Conservation (phyloP, 2,329 filamentous ascomycete species). For the Hymenoscyphus albidus region DNA sequence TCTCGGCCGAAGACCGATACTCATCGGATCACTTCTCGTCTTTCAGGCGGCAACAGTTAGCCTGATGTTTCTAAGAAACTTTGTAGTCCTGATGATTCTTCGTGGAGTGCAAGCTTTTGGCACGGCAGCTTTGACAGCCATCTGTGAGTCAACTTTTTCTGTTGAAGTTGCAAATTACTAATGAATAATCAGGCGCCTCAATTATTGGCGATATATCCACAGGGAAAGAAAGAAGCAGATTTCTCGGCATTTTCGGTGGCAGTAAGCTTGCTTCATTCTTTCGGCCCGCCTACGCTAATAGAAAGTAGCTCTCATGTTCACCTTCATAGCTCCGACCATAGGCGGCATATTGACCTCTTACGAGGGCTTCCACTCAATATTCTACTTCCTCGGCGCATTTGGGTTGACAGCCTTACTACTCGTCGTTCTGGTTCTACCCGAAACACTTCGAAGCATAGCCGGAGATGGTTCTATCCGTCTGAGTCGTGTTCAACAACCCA, state of each 20-base stretch:
- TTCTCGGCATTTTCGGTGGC: slow-evolving; percentile 55
- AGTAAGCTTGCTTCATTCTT: slow-evolving; percentile 29
- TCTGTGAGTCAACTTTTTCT: slow-evolving; percentile 32
- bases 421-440: slow-evolving; percentile 22
- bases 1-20: slow-evolving; percentile 50
- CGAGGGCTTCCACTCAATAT: slow-evolving; percentile 47
- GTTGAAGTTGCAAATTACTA: background rate
- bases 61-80: slow-evolving; percentile 41
- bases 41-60: slow-evolving; percentile 46
- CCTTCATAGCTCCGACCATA: slow-evolving; percentile 43
- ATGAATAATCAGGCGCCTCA: slow-evolving; percentile 40
- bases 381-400: slow-evolving; percentile 49
- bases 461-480: slow-evolving; percentile 31
- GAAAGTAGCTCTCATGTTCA: slow-evolving; percentile 33
- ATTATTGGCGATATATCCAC: slow-evolving; percentile 62
- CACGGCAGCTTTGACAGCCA: slow-evolving; percentile 54
- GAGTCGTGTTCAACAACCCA: slow-evolving; percentile 38
- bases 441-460: slow-evolving; percentile 26
- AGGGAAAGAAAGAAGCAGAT: slow-evolving; percentile 55
- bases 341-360: slow-evolving; percentile 44
- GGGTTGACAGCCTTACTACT: slow-evolving; percentile 36
- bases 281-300: slow-evolving; percentile 7
- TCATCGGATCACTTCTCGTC: slow-evolving; percentile 44
- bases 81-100: slow-evolving; percentile 46
- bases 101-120: slow-evolving; percentile 55